A percentile compares a stretch with the other conserved stretches of the same genome.
phyloP scores from a whole-genome alignment of 139 green algal species.

The Zygnema cylindricum region DNA sequence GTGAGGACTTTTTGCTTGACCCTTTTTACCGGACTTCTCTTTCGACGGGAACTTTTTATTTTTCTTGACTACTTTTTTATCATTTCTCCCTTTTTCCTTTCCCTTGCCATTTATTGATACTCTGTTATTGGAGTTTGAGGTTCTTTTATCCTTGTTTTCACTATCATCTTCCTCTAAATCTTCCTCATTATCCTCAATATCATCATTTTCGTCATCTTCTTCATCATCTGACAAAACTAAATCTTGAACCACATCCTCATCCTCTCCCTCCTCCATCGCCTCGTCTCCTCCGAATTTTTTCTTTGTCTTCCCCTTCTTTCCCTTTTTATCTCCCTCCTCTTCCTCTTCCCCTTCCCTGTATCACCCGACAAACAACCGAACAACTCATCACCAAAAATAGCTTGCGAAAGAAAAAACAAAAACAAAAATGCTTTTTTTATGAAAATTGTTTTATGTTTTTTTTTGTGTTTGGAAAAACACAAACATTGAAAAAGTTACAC shows the following conservation, averaged over 20 bases:
- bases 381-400: not conserved
- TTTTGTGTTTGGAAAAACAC: not conserved
- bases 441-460: too few relatives aligned
- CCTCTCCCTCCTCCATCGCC: not conserved
- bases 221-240: not conserved
- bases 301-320: not conserved
- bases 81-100: too few relatives aligned
- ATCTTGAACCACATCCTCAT: not conserved
- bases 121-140: too few relatives aligned
- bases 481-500: not conserved
- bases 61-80: too few relatives aligned
- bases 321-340: not conserved
- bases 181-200: not conserved
- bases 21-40: too few relatives aligned
- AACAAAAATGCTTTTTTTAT: too few relatives aligned
- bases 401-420: too few relatives aligned
- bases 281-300: not conserved
- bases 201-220: slow-evolving; percentile 1
- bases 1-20: too few relatives aligned
- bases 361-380: slow-evolving; percentile 1
- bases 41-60: too few relatives aligned
- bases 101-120: too few relatives aligned
- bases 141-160: not conserved
- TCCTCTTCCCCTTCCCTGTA: not conserved
- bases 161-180: not conserved